Conservation (phyloP, 2,329 filamentous ascomycete genomes). For the Pseudocercospora macadamiae region DNA sequence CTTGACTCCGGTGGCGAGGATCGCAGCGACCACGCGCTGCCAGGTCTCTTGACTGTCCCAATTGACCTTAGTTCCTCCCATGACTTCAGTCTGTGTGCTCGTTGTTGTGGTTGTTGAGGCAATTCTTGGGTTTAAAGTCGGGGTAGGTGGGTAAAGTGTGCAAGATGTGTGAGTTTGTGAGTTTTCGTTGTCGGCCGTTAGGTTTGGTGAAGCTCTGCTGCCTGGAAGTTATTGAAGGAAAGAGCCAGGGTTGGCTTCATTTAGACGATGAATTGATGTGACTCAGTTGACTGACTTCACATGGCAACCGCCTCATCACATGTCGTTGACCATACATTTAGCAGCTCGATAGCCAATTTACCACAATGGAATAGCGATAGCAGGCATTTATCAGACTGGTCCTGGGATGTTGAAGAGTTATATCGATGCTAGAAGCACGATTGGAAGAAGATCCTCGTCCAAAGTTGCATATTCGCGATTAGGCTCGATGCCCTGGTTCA, state of each 20-base stretch:
- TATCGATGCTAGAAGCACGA: neutral
- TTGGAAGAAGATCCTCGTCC: neutral
- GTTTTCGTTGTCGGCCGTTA: conserved; percentile 4
- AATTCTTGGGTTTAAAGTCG: neutral
- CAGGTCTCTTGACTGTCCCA: conserved; percentile 42
- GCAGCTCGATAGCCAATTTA: neutral
- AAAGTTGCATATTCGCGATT: neutral
- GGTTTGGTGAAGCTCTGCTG: neutral
- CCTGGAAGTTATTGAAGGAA: neutral
- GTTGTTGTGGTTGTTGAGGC: neutral
- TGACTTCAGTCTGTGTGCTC: too few species aligned
- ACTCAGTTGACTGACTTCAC: neutral
- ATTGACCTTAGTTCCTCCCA: conserved; percentile 34
- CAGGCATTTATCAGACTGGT: neutral
- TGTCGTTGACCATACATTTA: neutral
- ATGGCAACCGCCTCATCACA: neutral
- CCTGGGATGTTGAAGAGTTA: neutral
- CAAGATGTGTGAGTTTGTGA: conserved; percentile 7
- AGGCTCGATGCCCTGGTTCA: neutral
- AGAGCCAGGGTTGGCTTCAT: neutral
- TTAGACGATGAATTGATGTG: neutral
- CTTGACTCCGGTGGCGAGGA: conserved; percentile 42
- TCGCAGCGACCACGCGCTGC: conserved; percentile 45
- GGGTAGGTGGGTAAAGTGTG: neutral
- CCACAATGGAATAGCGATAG: neutral